Percentiles rank a stretch among this genome's conserved stretches.
phyloP scores from a whole-genome alignment of 768 basidiomycete species.

The Tulasnella sp. region DNA sequence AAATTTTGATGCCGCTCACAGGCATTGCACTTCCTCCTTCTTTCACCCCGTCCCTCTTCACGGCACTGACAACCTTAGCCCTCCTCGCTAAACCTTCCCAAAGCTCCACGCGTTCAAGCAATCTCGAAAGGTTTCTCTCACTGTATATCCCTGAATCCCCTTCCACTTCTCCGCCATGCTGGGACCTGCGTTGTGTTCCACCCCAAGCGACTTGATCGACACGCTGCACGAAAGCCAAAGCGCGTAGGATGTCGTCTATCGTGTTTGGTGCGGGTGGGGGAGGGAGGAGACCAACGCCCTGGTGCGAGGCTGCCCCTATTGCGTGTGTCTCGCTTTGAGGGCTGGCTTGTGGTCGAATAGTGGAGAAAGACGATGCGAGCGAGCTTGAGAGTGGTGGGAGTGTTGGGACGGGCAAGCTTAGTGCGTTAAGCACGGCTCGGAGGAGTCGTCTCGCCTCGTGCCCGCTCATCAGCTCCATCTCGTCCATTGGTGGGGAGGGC shows the following conservation, averaged over 20 bases:
- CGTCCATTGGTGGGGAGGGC: slow-evolving; percentile 14
- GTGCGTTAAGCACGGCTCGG: slow-evolving; percentile 6
- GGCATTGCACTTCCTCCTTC: too few relatives aligned
- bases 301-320: too few relatives aligned
- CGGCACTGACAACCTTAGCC: background rate
- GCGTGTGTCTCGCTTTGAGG: background rate
- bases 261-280: background rate
- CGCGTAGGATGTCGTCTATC: slow-evolving; percentile 6
- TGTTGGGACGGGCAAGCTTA: background rate
- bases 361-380: background rate
- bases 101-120: background rate
- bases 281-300: too few relatives aligned
- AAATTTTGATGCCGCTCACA: too few relatives aligned
- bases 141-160: too few relatives aligned
- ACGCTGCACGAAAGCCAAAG: slow-evolving; percentile 3
- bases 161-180: background rate
- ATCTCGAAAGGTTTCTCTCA: background rate
- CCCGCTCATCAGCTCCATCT: slow-evolving; percentile 9
- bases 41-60: too few relatives aligned
- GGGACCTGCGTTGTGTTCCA: background rate
- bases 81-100: slow-evolving; percentile 6
- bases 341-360: background rate
- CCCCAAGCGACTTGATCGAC: background rate
- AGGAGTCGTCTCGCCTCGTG: background rate
- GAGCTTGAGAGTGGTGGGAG: background rate